phyloP scores from a whole-genome alignment of 2,329 filamentous ascomycete species.

The Chaetomium olivaceum region DNA sequence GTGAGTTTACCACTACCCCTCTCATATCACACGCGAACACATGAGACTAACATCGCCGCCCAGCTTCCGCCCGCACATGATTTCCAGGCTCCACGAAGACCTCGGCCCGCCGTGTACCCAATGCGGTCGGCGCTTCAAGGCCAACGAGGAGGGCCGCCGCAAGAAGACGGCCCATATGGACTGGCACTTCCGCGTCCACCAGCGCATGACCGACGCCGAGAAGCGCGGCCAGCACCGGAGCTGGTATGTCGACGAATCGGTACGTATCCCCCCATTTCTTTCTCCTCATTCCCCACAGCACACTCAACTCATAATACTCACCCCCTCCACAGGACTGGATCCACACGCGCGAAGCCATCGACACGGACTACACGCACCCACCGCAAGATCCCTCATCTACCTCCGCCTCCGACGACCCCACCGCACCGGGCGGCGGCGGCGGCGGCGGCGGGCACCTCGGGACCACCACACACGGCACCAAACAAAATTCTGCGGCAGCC shows the following conservation, averaged over 20 bases:
- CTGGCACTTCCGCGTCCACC: conserved; percentile 96
- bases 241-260: conserved; percentile 90
- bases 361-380: conserved; percentile 54
- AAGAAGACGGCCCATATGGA: conserved; percentile 93
- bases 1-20: conserved; percentile 8
- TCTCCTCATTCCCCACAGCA: conserved; percentile 15
- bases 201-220: conserved; percentile 80
- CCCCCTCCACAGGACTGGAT: conserved; percentile 75
- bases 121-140: conserved; percentile 83
- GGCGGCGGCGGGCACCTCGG: conserved; percentile 22
- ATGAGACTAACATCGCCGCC: neutral
- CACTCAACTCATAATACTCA: too few relatives aligned
- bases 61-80: conserved; percentile 63
- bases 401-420: neutral
- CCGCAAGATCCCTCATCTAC: neutral
- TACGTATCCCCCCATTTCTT: conserved; percentile 45
- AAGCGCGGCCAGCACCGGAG: conserved; percentile 87
- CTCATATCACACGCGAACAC: too few relatives aligned
- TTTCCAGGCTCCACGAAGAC: conserved; percentile 74
- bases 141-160: conserved; percentile 73
- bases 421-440: conserved; percentile 20
- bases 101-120: conserved; percentile 86
- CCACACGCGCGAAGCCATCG: conserved; percentile 76
- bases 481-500: conserved; percentile 30
- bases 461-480: too few relatives aligned